Evolutionary conservation across 179 eudicot genomes (phyloP), one percentile per base, ranked within the genome.

Genomic region (Spergularia azorica): DNA sequence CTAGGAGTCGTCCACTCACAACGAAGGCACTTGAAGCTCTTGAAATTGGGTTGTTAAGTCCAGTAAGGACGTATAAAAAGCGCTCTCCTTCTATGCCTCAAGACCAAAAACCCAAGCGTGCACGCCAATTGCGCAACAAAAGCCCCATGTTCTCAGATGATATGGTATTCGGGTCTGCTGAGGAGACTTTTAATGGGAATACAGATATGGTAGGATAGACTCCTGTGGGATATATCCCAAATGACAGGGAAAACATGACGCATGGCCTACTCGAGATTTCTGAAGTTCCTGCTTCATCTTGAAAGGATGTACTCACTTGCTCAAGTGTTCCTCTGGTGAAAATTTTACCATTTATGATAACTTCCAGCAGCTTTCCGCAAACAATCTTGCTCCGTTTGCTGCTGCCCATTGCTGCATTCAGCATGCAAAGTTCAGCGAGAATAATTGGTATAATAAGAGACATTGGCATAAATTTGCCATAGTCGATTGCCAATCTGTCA

Each of bases 1-100:
- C 84, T 57, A 88, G 93, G 77, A 85, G 50, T 51, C 82, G 93
- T 1, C 89, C 93, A 41, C 80, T 83, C 76, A 89, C 88, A 9
- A 84, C 93, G 55, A 89, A 80, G 76, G 91, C 87, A 32, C 80
- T 88, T 54, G 93, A 89, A 84, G 90, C 93, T 75, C 85, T 89
- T 66, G 88, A 87, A 79, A 57, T 80, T 51, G 88, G 87, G 17
- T 80, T 88, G 76, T 64, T 85, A 21, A 72, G 50, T 74, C 80
- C 88, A 39, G 80, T 72, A 6, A 70, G 81, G 79, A 70, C 67
- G 10, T 55, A 54, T 65, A 43, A 72, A 64, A 81, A 79, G 55
- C 79, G 87, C 20, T 70, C 74, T 41, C n/a, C 83, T 3, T 26
- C 83, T 43, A 16, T 68, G 21, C 20, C 60, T 14, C 74, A 74